Percentiles rank a stretch among this genome's conserved stretches.
Conservation (phyloP, 768 basidiomycete species). For the Lentinula sp. region DNA sequence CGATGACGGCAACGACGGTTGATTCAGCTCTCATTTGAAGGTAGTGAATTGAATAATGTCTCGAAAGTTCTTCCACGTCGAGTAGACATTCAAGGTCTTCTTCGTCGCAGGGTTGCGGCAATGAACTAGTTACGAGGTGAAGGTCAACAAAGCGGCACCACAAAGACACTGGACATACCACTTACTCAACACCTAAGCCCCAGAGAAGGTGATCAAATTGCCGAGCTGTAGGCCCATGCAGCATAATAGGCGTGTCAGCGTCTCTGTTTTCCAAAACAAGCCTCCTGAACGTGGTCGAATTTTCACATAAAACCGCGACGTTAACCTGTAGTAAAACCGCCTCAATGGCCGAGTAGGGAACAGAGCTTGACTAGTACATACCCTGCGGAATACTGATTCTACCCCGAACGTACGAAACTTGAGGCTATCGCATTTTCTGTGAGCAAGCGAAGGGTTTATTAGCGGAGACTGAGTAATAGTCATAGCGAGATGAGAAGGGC, state of each 20-base stretch:
- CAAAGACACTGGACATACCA: conserved; percentile 5
- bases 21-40: neutral
- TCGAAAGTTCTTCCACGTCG: neutral
- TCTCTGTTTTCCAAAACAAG: neutral
- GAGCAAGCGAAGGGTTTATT: neutral
- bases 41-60: neutral
- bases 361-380: neutral
- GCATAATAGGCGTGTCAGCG: conserved; percentile 25
- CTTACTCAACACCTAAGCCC: conserved; percentile 34
- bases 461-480: neutral
- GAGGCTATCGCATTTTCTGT: neutral
- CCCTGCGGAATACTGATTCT: neutral
- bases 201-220: conserved; percentile 33
- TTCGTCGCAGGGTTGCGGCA: conserved; percentile 16
- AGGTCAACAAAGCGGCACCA: conserved; percentile 9
- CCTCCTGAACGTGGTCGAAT: neutral
- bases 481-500: neutral
- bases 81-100: conserved; percentile 20
- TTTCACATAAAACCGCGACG: neutral
- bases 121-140: conserved; percentile 15
- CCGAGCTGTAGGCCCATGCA: conserved; percentile 30
- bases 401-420: neutral
- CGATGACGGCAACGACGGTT: neutral
- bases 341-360: neutral
- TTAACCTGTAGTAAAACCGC: neutral